Percentiles rank a stretch among this genome's conserved stretches.
Conservation (phyloP, 495 filamentous ascomycete genomes). For the Aspergillus cavernicola region DNA sequence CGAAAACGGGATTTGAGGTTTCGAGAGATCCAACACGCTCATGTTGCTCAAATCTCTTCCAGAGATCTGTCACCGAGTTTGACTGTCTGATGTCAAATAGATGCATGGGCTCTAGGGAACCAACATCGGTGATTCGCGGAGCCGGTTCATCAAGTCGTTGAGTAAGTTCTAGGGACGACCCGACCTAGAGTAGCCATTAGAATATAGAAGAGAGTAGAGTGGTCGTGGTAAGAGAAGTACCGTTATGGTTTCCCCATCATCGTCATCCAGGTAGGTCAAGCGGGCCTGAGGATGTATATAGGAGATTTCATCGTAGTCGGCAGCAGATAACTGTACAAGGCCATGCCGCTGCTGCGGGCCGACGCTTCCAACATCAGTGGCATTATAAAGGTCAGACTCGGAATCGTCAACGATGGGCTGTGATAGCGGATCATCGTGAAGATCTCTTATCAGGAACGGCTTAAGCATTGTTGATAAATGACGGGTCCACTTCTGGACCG, state of each 20-base stretch:
- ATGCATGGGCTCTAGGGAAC: slow-evolving; percentile 33
- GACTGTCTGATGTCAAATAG: slow-evolving; percentile 47
- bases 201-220: not conserved
- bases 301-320: slow-evolving; percentile 49
- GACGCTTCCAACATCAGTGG: not conserved
- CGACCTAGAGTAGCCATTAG: slow-evolving; percentile 37
- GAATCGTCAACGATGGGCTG: slow-evolving; percentile 2
- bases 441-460: slow-evolving; percentile 42
- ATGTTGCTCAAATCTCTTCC: slow-evolving; percentile 32
- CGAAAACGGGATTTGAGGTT: slow-evolving; percentile 3
- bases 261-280: slow-evolving; percentile 52
- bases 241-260: slow-evolving; percentile 52
- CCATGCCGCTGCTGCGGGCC: slow-evolving; percentile 12
- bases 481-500: slow-evolving; percentile 9
- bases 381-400: not conserved
- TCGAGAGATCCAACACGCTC: not conserved
- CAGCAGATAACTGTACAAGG: slow-evolving; percentile 37
- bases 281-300: slow-evolving; percentile 45
- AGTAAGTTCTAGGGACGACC: slow-evolving; percentile 48
- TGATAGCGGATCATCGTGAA: slow-evolving; percentile 25
- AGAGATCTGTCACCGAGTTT: slow-evolving; percentile 41
- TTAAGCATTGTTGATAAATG: slow-evolving; percentile 33
- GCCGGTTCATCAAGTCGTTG: slow-evolving; percentile 48
- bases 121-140: slow-evolving; percentile 8
- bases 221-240: slow-evolving; percentile 28